Evolutionary conservation across 116 monocot species (phyloP).

Genomic region (Thalassia testudinum): DNA sequence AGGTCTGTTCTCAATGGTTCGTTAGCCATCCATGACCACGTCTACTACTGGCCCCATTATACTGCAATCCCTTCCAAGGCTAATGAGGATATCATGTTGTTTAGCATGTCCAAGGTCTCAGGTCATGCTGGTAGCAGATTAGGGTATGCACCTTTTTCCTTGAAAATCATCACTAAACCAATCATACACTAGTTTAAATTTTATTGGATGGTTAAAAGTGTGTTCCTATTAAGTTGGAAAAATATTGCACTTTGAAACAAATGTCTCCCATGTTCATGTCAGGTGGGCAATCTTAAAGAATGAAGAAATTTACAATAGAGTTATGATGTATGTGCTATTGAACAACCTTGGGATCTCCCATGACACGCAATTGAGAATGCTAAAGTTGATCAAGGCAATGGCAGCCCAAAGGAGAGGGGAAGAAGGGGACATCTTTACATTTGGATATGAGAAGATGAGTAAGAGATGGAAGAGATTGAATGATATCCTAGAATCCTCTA

Average conservation of each 20-base stretch:
- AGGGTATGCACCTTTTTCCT: conserved; percentile 17
- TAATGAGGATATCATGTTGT: conserved; percentile 66
- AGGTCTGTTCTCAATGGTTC: conserved; percentile 31
- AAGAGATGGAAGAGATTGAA: conserved; percentile 43
- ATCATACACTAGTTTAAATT: too few relatives aligned
- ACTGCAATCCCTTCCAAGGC: conserved; percentile 36
- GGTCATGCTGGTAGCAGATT: conserved; percentile 78
- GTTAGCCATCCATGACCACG: conserved; percentile 45
- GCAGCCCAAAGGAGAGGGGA: conserved; percentile 17
- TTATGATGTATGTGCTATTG: conserved; percentile 8
- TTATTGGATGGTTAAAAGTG: too few relatives aligned
- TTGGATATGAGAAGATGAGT: conserved; percentile 24
- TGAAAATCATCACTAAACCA: too few relatives aligned
- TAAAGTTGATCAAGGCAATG: conserved; percentile 47
- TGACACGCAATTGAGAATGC: conserved; percentile 54
- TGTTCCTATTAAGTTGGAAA: too few relatives aligned
- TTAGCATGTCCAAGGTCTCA: conserved; percentile 43
- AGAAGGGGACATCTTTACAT: conserved; percentile 41
- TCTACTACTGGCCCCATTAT: conserved; percentile 82
- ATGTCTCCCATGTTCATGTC: neutral
- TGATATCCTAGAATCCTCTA: conserved; percentile 31
- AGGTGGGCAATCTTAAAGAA: conserved; percentile 74
- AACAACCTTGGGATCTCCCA: conserved; percentile 43
- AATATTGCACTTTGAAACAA: too few relatives aligned
- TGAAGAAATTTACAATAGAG: conserved; percentile 23